Conservation (phyloP, 2,329 filamentous ascomycete species). For the Ophiostoma sp. region DNA sequence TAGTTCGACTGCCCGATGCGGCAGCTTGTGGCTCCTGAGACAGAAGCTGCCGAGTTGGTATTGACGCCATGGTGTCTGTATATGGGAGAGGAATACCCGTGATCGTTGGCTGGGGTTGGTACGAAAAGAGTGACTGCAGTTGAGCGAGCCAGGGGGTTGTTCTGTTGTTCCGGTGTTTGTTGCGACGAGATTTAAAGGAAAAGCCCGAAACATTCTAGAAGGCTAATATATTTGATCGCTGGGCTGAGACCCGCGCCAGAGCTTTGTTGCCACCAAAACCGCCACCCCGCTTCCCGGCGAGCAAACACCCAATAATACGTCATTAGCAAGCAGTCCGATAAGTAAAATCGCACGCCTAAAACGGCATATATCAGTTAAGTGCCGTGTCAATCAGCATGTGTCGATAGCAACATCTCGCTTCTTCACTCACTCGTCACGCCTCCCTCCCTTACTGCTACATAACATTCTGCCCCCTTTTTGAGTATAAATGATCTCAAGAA, state of each 20-base stretch:
- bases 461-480: background rate
- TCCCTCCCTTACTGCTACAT: no score
- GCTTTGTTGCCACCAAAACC: background rate
- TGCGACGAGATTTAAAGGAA: background rate
- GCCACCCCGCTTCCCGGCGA: background rate
- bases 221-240: background rate
- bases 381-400: background rate
- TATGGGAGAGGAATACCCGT: background rate
- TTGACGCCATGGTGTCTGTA: background rate
- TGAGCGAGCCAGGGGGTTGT: background rate
- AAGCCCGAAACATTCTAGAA: background rate
- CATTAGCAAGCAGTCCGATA: background rate
- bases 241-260: background rate
- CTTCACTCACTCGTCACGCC: no score
- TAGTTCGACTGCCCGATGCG: slow-evolving; percentile 20
- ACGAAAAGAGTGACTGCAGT: background rate
- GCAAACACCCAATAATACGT: background rate
- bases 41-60: background rate
- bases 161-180: background rate
- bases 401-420: no score
- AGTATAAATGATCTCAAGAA: background rate
- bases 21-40: background rate
- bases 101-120: background rate
- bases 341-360: background rate
- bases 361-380: background rate